phyloP scores from a whole-genome alignment of 2,329 filamentous ascomycete genomes.

The Curvularia spicifera region DNA sequence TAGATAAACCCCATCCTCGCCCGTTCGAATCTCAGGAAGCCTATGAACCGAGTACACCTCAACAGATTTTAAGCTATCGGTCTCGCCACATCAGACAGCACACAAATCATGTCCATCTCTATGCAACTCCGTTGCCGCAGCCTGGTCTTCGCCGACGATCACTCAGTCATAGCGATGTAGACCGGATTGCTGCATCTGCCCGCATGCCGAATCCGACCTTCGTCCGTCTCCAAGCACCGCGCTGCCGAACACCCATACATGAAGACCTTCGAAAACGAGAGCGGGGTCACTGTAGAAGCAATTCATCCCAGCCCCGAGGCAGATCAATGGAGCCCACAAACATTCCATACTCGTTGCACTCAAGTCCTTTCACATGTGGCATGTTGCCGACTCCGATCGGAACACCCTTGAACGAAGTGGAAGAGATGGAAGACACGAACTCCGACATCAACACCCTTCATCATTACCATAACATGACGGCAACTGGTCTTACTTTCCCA shows the following conservation, averaged over 20 bases:
- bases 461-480: not conserved
- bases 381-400: constrained; percentile 25
- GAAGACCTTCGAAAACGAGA: constrained; percentile 14
- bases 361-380: constrained; percentile 6
- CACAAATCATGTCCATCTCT: constrained; percentile 12
- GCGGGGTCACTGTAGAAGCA: constrained; percentile 11
- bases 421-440: not conserved
- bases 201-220: constrained; percentile 30
- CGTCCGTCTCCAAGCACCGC: constrained; percentile 30
- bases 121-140: constrained; percentile 11
- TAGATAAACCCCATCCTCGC: constrained; percentile 26
- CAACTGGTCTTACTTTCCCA: not conserved
- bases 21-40: constrained; percentile 23
- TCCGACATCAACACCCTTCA: not conserved
- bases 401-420: constrained; percentile 18
- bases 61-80: constrained; percentile 5
- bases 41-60: constrained; percentile 6
- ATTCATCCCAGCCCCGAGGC: constrained; percentile 5
- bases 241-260: constrained; percentile 8
- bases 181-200: constrained; percentile 16
- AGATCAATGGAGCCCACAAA: constrained; percentile 12
- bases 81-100: constrained; percentile 14
- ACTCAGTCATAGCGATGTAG: constrained; percentile 34
- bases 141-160: constrained; percentile 36
- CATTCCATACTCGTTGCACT: constrained; percentile 14